Evolutionary conservation across 345 rosid species (phyloP).

Genomic region (Cochlearia excelsa): DNA sequence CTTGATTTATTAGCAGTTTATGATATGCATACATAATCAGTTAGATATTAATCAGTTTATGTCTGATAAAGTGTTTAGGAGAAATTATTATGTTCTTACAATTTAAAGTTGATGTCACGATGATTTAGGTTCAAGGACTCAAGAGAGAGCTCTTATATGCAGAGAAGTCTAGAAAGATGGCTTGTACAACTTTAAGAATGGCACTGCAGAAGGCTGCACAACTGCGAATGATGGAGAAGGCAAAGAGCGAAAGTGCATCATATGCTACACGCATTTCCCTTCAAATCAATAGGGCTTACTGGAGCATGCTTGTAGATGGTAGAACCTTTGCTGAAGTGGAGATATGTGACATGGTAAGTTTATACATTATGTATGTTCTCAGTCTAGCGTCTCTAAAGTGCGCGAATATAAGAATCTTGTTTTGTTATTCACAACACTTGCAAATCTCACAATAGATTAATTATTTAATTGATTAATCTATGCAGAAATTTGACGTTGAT

Average conservation of each 20-base stretch:
- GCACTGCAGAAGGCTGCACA: constrained; percentile 95
- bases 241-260: constrained; percentile 95
- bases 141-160: constrained; percentile 70
- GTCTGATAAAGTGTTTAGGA: no score
- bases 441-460: no score
- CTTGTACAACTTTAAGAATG: constrained; percentile 68
- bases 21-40: constrained; percentile 3
- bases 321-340: constrained; percentile 99
- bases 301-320: constrained; percentile 98
- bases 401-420: no score
- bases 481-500: constrained; percentile 93
- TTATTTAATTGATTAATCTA: background rate
- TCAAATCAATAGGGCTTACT: constrained; percentile 80
- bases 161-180: constrained; percentile 71
- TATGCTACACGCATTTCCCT: constrained; percentile 95
- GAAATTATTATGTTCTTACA: no score
- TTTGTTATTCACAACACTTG: no score
- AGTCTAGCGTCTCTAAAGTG: background rate
- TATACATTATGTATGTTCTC: constrained; percentile 3
- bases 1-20: no score
- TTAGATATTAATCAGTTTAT: background rate
- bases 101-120: background rate
- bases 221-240: constrained; percentile 84
- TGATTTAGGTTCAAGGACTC: constrained; percentile 74
- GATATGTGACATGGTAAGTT: constrained; percentile 94